Conservation (phyloP, 2,329 filamentous ascomycete species). For the Xylaria sp. region DNA sequence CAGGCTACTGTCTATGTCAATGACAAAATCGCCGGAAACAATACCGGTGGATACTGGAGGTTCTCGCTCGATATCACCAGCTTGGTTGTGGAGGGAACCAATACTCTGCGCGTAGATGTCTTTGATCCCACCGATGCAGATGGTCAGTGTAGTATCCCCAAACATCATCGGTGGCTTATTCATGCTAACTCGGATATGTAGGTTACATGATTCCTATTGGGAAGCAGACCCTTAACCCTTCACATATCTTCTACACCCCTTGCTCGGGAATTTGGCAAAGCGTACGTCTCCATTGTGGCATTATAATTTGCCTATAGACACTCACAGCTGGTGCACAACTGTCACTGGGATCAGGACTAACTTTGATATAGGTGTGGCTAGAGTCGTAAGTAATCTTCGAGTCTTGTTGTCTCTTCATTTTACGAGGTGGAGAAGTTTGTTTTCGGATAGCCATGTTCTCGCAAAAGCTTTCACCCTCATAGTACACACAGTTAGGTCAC, state of each 20-base stretch:
- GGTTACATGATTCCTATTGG: conserved; percentile 70
- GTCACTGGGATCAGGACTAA: conserved; percentile 19
- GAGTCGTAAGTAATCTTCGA: conserved; percentile 54
- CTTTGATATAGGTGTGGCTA: conserved; percentile 70
- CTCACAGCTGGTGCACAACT: not conserved
- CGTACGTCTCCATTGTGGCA: conserved; percentile 35
- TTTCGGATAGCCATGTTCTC: not conserved
- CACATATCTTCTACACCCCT: conserved; percentile 72
- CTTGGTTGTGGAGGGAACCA: conserved; percentile 56
- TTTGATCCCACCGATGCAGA: conserved; percentile 72
- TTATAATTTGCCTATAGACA: not conserved
- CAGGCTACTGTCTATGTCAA: conserved; percentile 69
- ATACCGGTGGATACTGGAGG: conserved; percentile 71
- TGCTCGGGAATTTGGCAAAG: conserved; percentile 79
- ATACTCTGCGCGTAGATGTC: conserved; percentile 72
- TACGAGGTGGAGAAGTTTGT: not conserved
- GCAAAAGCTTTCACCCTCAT: not conserved
- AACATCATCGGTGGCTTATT: not conserved
- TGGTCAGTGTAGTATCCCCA: conserved; percentile 32
- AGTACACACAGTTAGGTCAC: not conserved
- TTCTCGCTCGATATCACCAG: conserved; percentile 70
- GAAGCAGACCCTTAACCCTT: conserved; percentile 68
- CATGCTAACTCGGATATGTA: conserved; percentile 19
- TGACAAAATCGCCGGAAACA: conserved; percentile 60
- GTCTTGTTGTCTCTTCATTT: not conserved